phyloP scores from a whole-genome alignment of 2,329 filamentous ascomycete species.

The Talaromyces sp. region DNA sequence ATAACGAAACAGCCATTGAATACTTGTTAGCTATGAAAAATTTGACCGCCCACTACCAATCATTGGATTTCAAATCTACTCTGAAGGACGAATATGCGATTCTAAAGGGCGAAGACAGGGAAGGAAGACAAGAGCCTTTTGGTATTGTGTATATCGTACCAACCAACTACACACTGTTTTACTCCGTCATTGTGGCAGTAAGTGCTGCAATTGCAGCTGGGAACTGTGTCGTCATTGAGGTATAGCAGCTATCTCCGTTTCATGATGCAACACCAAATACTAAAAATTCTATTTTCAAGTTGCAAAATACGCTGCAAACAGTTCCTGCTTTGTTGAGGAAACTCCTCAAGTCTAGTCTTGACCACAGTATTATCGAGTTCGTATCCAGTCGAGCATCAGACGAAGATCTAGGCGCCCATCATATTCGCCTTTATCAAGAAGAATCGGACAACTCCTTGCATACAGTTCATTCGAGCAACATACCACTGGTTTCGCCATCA shows the following conservation, averaged over 20 bases:
- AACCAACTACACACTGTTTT: conserved; percentile 45
- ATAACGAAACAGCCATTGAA: conserved; percentile 3
- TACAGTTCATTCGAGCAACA: background rate
- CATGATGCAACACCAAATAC: background rate
- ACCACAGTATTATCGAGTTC: conserved; percentile 29
- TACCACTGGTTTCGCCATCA: conserved; percentile 16
- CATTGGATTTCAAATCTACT: conserved; percentile 1
- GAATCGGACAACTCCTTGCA: background rate
- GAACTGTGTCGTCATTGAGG: conserved; percentile 47
- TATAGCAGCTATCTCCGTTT: background rate
- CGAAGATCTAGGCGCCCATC: conserved; percentile 28
- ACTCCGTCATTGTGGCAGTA: conserved; percentile 40
- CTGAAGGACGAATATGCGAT: conserved; percentile 5
- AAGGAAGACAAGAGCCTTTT: background rate
- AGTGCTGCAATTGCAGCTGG: conserved; percentile 47
- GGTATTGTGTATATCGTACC: conserved; percentile 45
- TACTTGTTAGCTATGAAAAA: conserved; percentile 3
- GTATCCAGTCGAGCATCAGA: conserved; percentile 32
- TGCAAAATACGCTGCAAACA: conserved; percentile 6
- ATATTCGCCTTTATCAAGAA: conserved; percentile 7
- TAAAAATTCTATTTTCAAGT: background rate
- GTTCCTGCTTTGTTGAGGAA: background rate
- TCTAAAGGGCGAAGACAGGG: background rate
- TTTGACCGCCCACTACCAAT: conserved; percentile 5
- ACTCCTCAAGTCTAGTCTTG: conserved; percentile 14